A percentile compares a stretch with the other conserved stretches of the same genome.
phyloP scores from a whole-genome alignment of 257 asterid species.

The Solanum sejunctum region DNA sequence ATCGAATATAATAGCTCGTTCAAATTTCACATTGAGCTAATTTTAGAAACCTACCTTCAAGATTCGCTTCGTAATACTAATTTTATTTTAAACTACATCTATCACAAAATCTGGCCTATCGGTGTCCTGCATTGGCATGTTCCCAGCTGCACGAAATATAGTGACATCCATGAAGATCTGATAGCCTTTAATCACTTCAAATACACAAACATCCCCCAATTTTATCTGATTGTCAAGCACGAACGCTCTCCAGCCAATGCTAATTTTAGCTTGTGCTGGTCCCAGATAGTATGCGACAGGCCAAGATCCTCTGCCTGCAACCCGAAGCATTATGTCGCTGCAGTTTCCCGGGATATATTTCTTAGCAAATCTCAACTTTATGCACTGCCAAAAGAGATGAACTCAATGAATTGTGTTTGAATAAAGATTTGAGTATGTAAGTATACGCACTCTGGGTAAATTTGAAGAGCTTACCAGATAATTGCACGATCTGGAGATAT shows the following conservation, averaged over 20 bases:
- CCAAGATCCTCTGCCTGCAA: background rate
- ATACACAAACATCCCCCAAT: constrained; percentile 6
- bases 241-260: constrained; percentile 3
- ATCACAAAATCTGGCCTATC: background rate
- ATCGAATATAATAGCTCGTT: background rate
- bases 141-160: background rate
- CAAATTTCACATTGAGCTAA: background rate
- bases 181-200: background rate
- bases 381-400: background rate
- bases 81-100: background rate
- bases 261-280: background rate
- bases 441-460: background rate
- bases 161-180: background rate
- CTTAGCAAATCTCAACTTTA: background rate
- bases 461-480: background rate
- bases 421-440: background rate
- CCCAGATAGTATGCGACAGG: background rate
- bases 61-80: background rate
- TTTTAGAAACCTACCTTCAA: background rate
- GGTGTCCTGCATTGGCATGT: background rate
- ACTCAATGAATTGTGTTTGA: no score
- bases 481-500: background rate
- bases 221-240: constrained; percentile 1
- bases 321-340: background rate
- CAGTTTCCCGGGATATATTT: background rate